A percentile compares a stretch with the other conserved stretches of the same genome.
Evolutionary conservation across 2,329 filamentous ascomycete species (phyloP).

Genomic region (Epichloe sylvatica): DNA sequence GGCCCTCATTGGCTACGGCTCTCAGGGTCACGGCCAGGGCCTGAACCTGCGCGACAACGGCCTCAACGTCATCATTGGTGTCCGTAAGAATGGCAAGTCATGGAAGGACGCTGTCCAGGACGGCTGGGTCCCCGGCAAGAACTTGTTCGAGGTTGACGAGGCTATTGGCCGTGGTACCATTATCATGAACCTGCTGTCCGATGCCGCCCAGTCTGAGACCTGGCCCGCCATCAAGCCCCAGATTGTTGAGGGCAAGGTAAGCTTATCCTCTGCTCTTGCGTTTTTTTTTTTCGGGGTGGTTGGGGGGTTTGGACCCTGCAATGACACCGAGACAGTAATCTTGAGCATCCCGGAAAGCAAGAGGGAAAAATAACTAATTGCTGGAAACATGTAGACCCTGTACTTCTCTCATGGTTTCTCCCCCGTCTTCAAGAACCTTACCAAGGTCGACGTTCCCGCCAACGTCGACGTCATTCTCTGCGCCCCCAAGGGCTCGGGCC

Average conservation of each 20-base stretch:
- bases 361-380: neutral
- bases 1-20: conserved; percentile 95
- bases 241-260: conserved; percentile 94
- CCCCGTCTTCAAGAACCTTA: conserved; percentile 99
- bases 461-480: conserved; percentile 99
- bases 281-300: neutral
- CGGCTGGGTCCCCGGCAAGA: conserved; percentile 96
- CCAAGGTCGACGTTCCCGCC: conserved; percentile 90
- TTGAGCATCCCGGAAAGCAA: neutral
- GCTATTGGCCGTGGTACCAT: conserved; percentile 88
- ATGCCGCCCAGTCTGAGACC: conserved; percentile 96
- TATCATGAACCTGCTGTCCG: conserved; percentile 97
- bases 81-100: conserved; percentile 94
- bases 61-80: conserved; percentile 96
- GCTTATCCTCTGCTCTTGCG: conserved; percentile 10
- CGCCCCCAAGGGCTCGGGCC: conserved; percentile 96
- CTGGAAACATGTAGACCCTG: conserved; percentile 52
- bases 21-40: conserved; percentile 96
- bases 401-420: conserved; percentile 99
- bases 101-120: conserved; percentile 97
- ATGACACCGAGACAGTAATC: neutral
- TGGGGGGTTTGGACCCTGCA: neutral
- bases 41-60: conserved; percentile 99
- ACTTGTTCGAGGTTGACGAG: conserved; percentile 96
- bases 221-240: conserved; percentile 98